Evolutionary conservation across 345 rosid genomes (phyloP).

Genomic region (Pugionium cornutum): DNA sequence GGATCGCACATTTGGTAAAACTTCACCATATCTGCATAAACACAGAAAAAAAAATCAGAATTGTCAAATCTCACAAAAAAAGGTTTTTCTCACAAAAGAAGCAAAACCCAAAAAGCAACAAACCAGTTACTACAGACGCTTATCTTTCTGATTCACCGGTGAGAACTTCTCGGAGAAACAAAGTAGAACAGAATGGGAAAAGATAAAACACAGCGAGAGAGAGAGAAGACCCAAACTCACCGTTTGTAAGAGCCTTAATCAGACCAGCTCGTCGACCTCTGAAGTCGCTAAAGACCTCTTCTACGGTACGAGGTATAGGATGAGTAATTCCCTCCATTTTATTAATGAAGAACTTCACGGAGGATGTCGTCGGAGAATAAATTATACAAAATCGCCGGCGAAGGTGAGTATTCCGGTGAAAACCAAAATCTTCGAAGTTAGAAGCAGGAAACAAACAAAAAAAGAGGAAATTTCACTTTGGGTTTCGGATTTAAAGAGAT

Average conservation of each 20-base stretch:
- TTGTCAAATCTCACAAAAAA: background rate
- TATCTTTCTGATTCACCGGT: background rate
- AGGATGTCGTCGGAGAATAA: slow-evolving; percentile 27
- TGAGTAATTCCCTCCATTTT: slow-evolving; percentile 78
- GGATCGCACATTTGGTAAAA: slow-evolving; percentile 97
- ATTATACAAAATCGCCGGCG: slow-evolving; percentile 21
- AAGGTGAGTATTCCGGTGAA: background rate
- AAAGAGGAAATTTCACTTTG: background rate
- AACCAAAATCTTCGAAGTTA: background rate
- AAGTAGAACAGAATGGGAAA: background rate
- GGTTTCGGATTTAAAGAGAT: slow-evolving; percentile 15
- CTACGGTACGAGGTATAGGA: slow-evolving; percentile 83
- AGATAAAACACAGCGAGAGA: slow-evolving; percentile 51
- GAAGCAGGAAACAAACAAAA: background rate
- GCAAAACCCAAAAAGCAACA: slow-evolving; percentile 1
- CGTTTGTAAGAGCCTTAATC: slow-evolving; percentile 82
- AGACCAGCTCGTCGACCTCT: slow-evolving; percentile 90
- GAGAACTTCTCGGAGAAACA: background rate
- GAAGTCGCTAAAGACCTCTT: slow-evolving; percentile 90
- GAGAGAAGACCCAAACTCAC: slow-evolving; percentile 38
- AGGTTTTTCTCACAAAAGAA: background rate
- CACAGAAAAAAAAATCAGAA: background rate
- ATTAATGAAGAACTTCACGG: background rate
- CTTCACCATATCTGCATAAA: slow-evolving; percentile 78
- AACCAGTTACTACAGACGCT: background rate